Conservation (phyloP, 1,284 basidiomycete species). For the Bjerkandera adusta region DNA sequence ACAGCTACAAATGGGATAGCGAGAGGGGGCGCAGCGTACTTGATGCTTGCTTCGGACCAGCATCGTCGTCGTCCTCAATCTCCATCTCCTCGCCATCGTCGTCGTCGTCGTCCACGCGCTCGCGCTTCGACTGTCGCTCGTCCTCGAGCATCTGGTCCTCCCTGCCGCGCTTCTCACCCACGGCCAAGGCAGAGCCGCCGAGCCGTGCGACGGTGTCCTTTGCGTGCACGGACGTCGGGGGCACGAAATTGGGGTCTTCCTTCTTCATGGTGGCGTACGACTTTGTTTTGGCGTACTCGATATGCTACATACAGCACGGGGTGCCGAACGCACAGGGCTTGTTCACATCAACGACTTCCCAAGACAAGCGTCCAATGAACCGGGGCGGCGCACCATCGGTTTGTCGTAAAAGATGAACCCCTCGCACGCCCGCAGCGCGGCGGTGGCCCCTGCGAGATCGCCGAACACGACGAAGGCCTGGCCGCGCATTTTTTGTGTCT, state of each 20-base stretch:
- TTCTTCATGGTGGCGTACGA: constrained; percentile 76
- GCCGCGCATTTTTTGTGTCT: constrained; percentile 84
- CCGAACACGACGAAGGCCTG: constrained; percentile 97
- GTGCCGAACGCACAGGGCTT: constrained; percentile 17
- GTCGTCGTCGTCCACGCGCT: constrained; percentile 52
- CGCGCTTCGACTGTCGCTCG: constrained; percentile 62
- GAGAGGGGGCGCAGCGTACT: background rate
- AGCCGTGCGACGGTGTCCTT: constrained; percentile 25
- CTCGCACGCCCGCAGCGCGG: constrained; percentile 87
- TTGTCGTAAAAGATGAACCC: constrained; percentile 95
- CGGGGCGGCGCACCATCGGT: constrained; percentile 69
- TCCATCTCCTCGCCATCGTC: constrained; percentile 81
- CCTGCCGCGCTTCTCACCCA: constrained; percentile 59
- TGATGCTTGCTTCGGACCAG: constrained; percentile 17
- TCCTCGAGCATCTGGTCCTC: constrained; percentile 59
- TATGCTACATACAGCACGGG: constrained; percentile 50
- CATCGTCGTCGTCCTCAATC: constrained; percentile 78
- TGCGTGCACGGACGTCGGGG: constrained; percentile 61
- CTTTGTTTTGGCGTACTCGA: constrained; percentile 84
- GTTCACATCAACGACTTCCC: constrained; percentile 32
- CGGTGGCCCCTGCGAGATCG: constrained; percentile 84
- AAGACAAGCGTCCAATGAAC: constrained; percentile 25
- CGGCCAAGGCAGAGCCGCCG: constrained; percentile 25
- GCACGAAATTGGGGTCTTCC: constrained; percentile 76
- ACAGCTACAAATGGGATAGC: background rate